Evolutionary conservation across 2,329 filamentous ascomycete species (phyloP).

Genomic region (Fusarium brachygibbosum): DNA sequence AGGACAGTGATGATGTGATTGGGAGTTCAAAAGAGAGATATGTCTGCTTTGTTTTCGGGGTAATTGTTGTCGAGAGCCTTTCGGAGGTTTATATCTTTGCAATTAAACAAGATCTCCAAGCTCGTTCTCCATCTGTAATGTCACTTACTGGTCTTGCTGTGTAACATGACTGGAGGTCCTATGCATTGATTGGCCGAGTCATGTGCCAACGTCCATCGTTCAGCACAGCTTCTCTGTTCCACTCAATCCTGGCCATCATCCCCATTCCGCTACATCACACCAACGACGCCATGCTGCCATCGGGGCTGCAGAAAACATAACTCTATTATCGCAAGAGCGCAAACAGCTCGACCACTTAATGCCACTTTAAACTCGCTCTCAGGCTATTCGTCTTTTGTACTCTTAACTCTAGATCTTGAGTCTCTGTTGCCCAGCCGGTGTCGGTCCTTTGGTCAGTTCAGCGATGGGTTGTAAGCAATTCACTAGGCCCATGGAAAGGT

Average conservation of each 20-base stretch:
- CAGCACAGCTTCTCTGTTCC: background rate
- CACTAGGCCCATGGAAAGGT: too few species aligned
- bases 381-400: too few species aligned
- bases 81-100: background rate
- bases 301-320: background rate
- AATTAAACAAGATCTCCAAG: background rate
- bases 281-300: background rate
- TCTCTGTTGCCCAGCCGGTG: too few species aligned
- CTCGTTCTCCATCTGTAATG: accelerated
- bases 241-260: background rate
- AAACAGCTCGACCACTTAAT: too few species aligned
- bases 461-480: too few species aligned
- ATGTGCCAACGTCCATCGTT: background rate
- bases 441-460: too few species aligned
- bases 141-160: background rate
- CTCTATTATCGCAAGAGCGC: background rate
- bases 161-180: too few species aligned
- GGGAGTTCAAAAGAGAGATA: background rate
- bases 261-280: background rate
- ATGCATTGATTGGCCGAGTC: background rate
- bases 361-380: too few species aligned
- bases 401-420: too few species aligned
- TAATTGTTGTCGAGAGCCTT: background rate
- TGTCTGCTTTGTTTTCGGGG: background rate
- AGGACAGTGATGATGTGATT: background rate